Percentiles rank a stretch among this genome's conserved stretches.
Conservation (phyloP, 768 basidiomycete species). For the Leucogyrophana mollusca region DNA sequence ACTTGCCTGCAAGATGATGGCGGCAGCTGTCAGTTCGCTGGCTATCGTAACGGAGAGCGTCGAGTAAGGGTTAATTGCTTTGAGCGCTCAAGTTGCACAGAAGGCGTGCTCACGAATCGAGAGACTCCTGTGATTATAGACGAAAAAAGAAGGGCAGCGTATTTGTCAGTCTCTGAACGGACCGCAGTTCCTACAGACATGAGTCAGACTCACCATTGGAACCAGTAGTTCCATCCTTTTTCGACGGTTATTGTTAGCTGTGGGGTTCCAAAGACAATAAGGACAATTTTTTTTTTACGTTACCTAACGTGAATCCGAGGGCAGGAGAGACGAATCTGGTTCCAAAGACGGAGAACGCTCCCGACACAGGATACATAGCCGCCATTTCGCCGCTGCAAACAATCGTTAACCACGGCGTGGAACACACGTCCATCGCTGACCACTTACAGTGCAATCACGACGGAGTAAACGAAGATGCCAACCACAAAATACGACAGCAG, state of each 20-base stretch:
- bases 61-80: constrained; percentile 13
- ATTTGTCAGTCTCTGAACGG: constrained; percentile 1
- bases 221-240: constrained; percentile 58
- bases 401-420: neutral
- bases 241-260: neutral
- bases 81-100: neutral
- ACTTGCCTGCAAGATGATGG: constrained; percentile 46
- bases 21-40: constrained; percentile 58
- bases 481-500: constrained; percentile 59
- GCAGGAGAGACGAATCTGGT: constrained; percentile 59
- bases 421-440: no score
- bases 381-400: constrained; percentile 59
- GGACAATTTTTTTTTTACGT: neutral
- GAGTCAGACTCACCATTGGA: constrained; percentile 38
- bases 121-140: constrained; percentile 26
- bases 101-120: constrained; percentile 34
- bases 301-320: constrained; percentile 58
- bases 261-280: neutral
- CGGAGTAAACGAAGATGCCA: constrained; percentile 57
- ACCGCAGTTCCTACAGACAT: constrained; percentile 4
- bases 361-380: constrained; percentile 60
- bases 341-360: constrained; percentile 58
- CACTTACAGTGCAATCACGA: constrained; percentile 56
- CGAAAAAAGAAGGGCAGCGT: no score
- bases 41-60: constrained; percentile 30